phyloP scores from a whole-genome alignment of 805 yeast species.

The Kazachstania viticola region DNA sequence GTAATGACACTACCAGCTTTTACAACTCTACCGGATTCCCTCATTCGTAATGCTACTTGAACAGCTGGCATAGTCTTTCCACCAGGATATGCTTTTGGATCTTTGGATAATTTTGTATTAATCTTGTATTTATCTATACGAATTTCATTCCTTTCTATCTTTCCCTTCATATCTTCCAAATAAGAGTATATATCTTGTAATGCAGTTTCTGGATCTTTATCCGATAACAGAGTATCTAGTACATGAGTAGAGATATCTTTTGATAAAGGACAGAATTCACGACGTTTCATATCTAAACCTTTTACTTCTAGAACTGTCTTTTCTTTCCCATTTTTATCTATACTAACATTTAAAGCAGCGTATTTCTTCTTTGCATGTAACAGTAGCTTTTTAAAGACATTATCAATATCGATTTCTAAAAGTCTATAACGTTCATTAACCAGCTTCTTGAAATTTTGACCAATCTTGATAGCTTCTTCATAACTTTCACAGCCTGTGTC shows the following conservation, averaged over 20 bases:
- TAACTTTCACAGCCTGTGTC: slow-evolving; percentile 69
- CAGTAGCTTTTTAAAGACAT: slow-evolving; percentile 73
- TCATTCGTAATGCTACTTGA: slow-evolving; percentile 75
- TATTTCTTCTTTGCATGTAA: slow-evolving; percentile 95
- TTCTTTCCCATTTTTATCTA: slow-evolving; percentile 44
- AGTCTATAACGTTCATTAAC: slow-evolving; percentile 84
- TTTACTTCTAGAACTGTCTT: slow-evolving; percentile 68
- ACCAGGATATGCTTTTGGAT: slow-evolving; percentile 72
- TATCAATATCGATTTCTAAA: slow-evolving; percentile 90
- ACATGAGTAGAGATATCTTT: slow-evolving; percentile 77
- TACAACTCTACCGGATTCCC: slow-evolving; percentile 74
- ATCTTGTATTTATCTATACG: slow-evolving; percentile 63
- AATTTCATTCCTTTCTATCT: slow-evolving; percentile 50
- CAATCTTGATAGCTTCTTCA: slow-evolving; percentile 68
- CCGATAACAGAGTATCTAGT: slow-evolving; percentile 58
- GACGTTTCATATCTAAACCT: slow-evolving; percentile 93
- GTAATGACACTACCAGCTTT: slow-evolving; percentile 87
- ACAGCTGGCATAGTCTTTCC: slow-evolving; percentile 81
- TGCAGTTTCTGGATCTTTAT: slow-evolving; percentile 66
- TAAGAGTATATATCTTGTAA: slow-evolving; percentile 60
- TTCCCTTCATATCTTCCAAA: slow-evolving; percentile 45
- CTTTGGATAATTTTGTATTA: slow-evolving; percentile 81
- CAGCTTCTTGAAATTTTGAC: slow-evolving; percentile 68
- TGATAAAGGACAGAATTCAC: slow-evolving; percentile 90
- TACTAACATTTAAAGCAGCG: slow-evolving; percentile 70